Evolutionary conservation across 2,329 filamentous ascomycete genomes (phyloP).

Genomic region (Colletotrichum coccodes): DNA sequence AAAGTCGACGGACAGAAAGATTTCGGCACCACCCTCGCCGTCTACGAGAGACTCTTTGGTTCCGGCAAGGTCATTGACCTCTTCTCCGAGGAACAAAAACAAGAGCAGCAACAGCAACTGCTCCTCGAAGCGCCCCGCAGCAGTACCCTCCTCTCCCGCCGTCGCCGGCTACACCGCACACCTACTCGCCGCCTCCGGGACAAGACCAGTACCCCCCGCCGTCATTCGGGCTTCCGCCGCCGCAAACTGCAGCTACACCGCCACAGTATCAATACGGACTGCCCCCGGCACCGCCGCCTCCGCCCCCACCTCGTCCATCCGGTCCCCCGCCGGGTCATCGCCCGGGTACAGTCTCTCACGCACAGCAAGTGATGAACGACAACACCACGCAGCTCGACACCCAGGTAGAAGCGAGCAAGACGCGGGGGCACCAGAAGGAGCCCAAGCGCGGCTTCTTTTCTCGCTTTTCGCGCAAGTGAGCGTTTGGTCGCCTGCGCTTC

Average conservation of each 20-base stretch:
- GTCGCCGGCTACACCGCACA: constrained; percentile 37
- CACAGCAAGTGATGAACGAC: constrained; percentile 63
- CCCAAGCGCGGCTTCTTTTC: constrained; percentile 21
- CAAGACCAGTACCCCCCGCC: not conserved
- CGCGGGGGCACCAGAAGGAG: constrained; percentile 2
- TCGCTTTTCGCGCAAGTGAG: not conserved
- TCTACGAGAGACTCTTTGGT: constrained; percentile 62
- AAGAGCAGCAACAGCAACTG: constrained; percentile 31
- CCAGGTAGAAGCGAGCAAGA: constrained; percentile 43
- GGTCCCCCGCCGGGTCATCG: constrained; percentile 24
- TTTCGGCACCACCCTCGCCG: constrained; percentile 63
- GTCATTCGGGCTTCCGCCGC: not conserved
- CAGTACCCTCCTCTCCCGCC: constrained; percentile 43
- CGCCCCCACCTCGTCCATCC: not conserved
- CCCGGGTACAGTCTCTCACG: constrained; percentile 56
- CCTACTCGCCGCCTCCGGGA: not conserved
- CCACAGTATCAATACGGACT: constrained; percentile 1
- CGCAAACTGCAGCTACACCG: not conserved
- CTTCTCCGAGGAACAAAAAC: constrained; percentile 50
- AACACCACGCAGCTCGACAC: constrained; percentile 62
- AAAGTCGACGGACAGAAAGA: constrained; percentile 60
- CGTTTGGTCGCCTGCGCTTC: not conserved
- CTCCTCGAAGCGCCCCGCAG: constrained; percentile 11
- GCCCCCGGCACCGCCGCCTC: not conserved
- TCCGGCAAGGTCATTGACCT: constrained; percentile 61